Conservation (phyloP, 345 rosid species). For the Aethionema arabicum region DNA sequence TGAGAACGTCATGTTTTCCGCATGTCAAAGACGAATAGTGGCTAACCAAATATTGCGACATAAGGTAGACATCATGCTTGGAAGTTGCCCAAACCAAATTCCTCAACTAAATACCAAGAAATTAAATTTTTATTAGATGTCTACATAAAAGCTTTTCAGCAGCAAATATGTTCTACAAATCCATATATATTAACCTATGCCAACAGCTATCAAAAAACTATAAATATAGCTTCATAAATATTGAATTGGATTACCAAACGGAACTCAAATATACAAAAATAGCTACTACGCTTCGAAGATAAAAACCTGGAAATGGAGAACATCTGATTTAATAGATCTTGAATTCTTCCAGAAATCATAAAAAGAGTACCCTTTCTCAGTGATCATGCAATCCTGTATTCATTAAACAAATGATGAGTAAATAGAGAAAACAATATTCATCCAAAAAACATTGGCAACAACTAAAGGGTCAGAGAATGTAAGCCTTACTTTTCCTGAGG, state of each 20-base stretch:
- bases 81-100: slow-evolving; percentile 85
- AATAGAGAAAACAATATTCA: not conserved
- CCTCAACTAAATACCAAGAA: slow-evolving; percentile 57
- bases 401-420: slow-evolving; percentile 2
- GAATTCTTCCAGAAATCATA: slow-evolving; percentile 70
- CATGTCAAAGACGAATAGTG: slow-evolving; percentile 70
- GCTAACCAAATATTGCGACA: slow-evolving; percentile 60
- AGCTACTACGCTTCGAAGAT: not conserved
- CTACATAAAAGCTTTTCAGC: not conserved
- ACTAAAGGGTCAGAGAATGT: not conserved
- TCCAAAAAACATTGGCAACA: slow-evolving; percentile 6
- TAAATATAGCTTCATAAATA: slow-evolving; percentile 1
- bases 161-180: not conserved
- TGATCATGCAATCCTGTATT: slow-evolving; percentile 54
- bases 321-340: slow-evolving; percentile 70
- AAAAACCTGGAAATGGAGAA: slow-evolving; percentile 71
- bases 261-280: not conserved
- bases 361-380: slow-evolving; percentile 50
- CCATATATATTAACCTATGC: slow-evolving; percentile 5
- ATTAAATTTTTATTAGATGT: slow-evolving; percentile 1
- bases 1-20: slow-evolving; percentile 54
- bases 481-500: slow-evolving; percentile 53
- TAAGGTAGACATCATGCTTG: slow-evolving; percentile 72
- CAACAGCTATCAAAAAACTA: not conserved
- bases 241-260: not conserved